Base-by-base conservation (phyloP, 305 asterid genomes). In the Coffea humblotiana region DNA sequence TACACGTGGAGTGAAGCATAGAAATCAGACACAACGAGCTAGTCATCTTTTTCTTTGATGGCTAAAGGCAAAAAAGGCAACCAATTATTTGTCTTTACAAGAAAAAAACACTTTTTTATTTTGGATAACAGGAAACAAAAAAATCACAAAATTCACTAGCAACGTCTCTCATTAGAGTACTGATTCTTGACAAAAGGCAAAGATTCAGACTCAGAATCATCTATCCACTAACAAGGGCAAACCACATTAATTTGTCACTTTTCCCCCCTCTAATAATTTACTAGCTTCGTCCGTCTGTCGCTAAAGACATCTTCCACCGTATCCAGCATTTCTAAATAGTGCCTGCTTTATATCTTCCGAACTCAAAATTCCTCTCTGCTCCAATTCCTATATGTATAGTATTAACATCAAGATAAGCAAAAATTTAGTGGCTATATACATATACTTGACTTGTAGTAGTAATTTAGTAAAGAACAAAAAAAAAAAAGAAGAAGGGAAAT, bases 311-410 rank as follows among this genome's bases (percentile, higher is more conserved):
- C 83, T 86, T 80, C 92, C 97, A 68, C 94, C 91, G 83, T 88
- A 92, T 79, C 97, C 95, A 51, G 90, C 97, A 75, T 91, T 92
- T 84, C 91, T 88, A 78, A 88, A 75, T 23, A 92, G 82, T 37
- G 94, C 89, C 79, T 89, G 92, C 83, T 89, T 92, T 80, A 91
- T 83, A 63, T 91, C 93, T 75, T 92, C 96, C 67, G 90, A 56
- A 74, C 85, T 90, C 54, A 87, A 63, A 43, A 67, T 47, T 48
- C 75, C 87, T 48, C 81, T 87, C 56, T 86, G 86, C 86, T 84
- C 90, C 83, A 78, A 43, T 73, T 85, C 95, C 95, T 91, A 82
- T 79, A 3, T 52, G 4, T 52, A 52, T 32, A 32, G 32, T 32
- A 32, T 32, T 32, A 71, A 83, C 2, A 64, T n/a, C 37, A 37